Conservation (phyloP, 2,329 filamentous ascomycete species). For the Purpureocillium takamizusanense region DNA sequence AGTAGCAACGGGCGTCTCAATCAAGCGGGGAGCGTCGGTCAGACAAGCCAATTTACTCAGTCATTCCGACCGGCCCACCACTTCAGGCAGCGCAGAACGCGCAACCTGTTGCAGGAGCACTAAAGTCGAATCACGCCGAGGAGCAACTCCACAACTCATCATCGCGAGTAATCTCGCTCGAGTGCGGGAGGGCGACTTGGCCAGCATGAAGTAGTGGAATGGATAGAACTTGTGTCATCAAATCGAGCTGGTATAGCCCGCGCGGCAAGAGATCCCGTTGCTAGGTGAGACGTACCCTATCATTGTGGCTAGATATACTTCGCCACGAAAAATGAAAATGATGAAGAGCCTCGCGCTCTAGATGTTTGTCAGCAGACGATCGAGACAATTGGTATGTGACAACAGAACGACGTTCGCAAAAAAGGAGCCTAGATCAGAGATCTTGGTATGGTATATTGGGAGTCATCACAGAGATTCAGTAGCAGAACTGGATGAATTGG, state of each 20-base stretch:
- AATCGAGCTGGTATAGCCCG: too few relatives aligned
- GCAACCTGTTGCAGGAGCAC: conserved; percentile 35
- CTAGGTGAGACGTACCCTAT: too few relatives aligned
- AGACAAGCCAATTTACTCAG: conserved; percentile 66
- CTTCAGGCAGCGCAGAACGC: conserved; percentile 44
- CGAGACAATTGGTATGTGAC: not conserved
- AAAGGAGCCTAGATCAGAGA: conserved; percentile 37
- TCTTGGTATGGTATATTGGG: conserved; percentile 55
- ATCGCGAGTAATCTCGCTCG: conserved; percentile 42
- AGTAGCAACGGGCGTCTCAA: not conserved
- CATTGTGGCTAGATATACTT: too few relatives aligned
- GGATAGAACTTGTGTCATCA: conserved; percentile 56
- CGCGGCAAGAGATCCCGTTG: too few relatives aligned
- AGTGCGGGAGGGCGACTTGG: conserved; percentile 70
- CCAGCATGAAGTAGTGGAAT: conserved; percentile 61
- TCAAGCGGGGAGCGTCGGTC: conserved; percentile 8
- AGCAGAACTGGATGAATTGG: conserved; percentile 63
- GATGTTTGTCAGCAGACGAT: not conserved
- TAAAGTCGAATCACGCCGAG: conserved; percentile 50
- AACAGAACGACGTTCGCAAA: not conserved
- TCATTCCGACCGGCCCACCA: conserved; percentile 48
- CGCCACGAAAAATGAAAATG: too few relatives aligned
- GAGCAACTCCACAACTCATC: conserved; percentile 68
- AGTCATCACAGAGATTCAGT: conserved; percentile 61
- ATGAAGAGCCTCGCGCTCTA: too few relatives aligned